Percentiles rank a stretch among this genome's conserved stretches.
Conservation (phyloP, 2,329 filamentous ascomycete genomes). For the Elsinoe batatas region DNA sequence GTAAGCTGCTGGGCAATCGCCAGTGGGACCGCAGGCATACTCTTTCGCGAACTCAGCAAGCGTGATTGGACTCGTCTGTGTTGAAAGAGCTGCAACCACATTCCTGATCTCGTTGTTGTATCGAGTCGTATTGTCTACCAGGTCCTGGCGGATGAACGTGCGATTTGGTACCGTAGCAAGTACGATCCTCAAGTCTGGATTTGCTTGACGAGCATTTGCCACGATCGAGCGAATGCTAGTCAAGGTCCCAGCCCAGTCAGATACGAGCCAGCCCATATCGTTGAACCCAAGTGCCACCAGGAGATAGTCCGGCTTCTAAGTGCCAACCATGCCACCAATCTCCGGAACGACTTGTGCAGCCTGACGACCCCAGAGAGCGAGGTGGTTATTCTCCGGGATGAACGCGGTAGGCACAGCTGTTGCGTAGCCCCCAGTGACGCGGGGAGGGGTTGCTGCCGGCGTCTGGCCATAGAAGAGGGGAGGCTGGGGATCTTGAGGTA, state of each 20-base stretch:
- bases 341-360: conserved; percentile 24
- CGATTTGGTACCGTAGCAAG: conserved; percentile 20
- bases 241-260: conserved; percentile 18
- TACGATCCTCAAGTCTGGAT: conserved; percentile 18
- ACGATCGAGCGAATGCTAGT: conserved; percentile 24
- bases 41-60: conserved; percentile 27
- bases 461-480: conserved; percentile 5
- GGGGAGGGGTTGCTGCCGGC: not conserved
- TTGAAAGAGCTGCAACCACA: conserved; percentile 22
- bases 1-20: conserved; percentile 24
- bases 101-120: conserved; percentile 18
- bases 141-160: conserved; percentile 17
- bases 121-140: conserved; percentile 17
- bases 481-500: conserved; percentile 15
- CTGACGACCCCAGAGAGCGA: conserved; percentile 28
- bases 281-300: conserved; percentile 22
- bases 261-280: conserved; percentile 20
- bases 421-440: conserved; percentile 27
- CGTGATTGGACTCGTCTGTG: conserved; percentile 23
- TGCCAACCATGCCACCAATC: conserved; percentile 23
- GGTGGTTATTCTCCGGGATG: conserved; percentile 24
- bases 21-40: conserved; percentile 23
- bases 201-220: conserved; percentile 24
- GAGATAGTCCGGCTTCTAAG: conserved; percentile 26
- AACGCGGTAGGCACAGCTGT: conserved; percentile 22